phyloP scores from a whole-genome alignment of 352 stramenopile species.

The Sclerospora graminicola region DNA sequence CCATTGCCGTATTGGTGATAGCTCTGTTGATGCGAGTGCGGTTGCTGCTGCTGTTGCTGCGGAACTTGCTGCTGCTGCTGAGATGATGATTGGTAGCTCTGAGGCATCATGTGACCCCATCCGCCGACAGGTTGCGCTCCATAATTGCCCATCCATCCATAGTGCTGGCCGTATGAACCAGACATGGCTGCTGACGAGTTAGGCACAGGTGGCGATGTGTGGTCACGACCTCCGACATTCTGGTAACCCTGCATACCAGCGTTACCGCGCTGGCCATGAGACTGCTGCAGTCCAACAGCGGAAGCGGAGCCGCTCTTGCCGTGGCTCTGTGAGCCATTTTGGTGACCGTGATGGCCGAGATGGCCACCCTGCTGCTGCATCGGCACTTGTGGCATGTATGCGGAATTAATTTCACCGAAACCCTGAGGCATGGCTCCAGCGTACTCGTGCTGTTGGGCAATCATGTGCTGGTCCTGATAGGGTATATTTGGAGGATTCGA shows the following conservation, averaged over 20 bases:
- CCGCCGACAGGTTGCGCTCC: conserved; percentile 60
- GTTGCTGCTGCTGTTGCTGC: conserved; percentile 58
- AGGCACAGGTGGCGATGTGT: conserved; percentile 57
- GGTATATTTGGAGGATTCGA: conserved; percentile 70
- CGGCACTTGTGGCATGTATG: conserved; percentile 58
- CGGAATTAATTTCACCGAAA: conserved; percentile 74
- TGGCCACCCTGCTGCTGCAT: conserved; percentile 41
- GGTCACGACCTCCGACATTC: conserved; percentile 36
- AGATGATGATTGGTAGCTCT: conserved; percentile 65
- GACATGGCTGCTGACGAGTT: conserved; percentile 54
- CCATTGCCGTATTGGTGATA: conserved; percentile 72
- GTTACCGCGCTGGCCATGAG: conserved; percentile 44
- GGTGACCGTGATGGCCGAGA: conserved; percentile 38
- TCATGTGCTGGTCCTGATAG: conserved; percentile 79
- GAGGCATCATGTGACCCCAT: conserved; percentile 77
- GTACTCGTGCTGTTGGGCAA: conserved; percentile 76
- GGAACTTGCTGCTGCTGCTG: conserved; percentile 37
- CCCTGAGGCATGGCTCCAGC: conserved; percentile 58
- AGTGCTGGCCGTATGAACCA: conserved; percentile 63
- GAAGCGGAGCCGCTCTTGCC: conserved; percentile 42
- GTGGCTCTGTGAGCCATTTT: conserved; percentile 51
- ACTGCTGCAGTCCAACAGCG: conserved; percentile 27
- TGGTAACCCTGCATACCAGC: conserved; percentile 49
- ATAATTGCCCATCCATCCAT: conserved; percentile 69
- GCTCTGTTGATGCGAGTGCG: conserved; percentile 56